These are phyloP conservation scores for Cyamopsis tetragonoloba DNA, from an alignment of 306 rosid species.

Conservation along the genomic window DNA sequence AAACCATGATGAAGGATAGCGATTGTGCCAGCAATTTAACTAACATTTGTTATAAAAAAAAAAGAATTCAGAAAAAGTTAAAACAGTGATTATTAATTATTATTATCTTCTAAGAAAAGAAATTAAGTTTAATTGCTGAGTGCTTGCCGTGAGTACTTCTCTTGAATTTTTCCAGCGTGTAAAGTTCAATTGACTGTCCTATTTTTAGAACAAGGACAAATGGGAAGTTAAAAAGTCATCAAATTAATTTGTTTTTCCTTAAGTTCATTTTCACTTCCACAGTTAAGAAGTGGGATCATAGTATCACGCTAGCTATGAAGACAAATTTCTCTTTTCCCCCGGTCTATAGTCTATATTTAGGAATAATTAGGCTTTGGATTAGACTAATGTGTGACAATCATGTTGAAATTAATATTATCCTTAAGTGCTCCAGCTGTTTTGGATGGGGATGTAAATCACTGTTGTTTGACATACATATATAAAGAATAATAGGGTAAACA, in stretches of 20 bases:
- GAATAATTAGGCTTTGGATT: too few species aligned
- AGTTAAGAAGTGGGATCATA: slow-evolving; percentile 21
- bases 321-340: neutral
- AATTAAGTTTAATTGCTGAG: neutral
- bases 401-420: slow-evolving; percentile 26
- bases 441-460: slow-evolving; percentile 14
- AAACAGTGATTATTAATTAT: neutral
- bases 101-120: neutral
- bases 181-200: slow-evolving; percentile 7
- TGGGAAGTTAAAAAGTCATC: slow-evolving; percentile 29
- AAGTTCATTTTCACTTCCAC: slow-evolving; percentile 14
- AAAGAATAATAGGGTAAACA: neutral
- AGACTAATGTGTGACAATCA: slow-evolving; percentile 23
- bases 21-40: slow-evolving; percentile 2
- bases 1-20: neutral
- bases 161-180: neutral
- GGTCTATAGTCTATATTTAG: slow-evolving; percentile 7
- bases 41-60: neutral
- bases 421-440: neutral
- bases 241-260: neutral
- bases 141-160: slow-evolving; percentile 17
- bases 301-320: neutral
- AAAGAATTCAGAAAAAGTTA: neutral
- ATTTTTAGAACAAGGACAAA: neutral
- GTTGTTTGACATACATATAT: slow-evolving; percentile 15